Evolutionary conservation across 129 eudicot genomes (phyloP), one percentile per base, ranked within the genome.

Genomic region (Escallonia herrerae): DNA sequence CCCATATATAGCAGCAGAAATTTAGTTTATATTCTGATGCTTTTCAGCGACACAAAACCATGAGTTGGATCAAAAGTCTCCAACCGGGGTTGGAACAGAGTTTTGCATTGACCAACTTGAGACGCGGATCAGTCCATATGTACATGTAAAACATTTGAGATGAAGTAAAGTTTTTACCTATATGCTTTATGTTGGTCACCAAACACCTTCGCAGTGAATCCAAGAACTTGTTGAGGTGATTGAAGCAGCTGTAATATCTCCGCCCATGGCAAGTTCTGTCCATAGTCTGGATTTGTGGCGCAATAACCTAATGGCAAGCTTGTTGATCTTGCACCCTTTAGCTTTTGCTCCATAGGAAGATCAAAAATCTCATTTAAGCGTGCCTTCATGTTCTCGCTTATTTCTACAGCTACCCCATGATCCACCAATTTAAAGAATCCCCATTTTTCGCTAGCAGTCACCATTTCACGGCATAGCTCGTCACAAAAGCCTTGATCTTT

Each of bases 311-410:
- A 67, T 2, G 79, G 68, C 58, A 74, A 15, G 56, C 43, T 60
- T 60, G 61, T 42, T 0, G 73, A 58, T 61, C 64, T 43, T 4
- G 41, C 57, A n/a, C 68, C 73, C 63, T 43, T 74, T 10, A 74
- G 37, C 13, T 74, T 74, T 44, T 67, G 58, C 64, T 74, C 73
- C 73, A 67, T 67, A 2, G 79, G 62, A 67, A 74, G 79, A 67
- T 74, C 58, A 15, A 66, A 74, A 67, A 67, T 33, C 39, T 51
- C 67, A 49, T 67, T 51, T 61, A 67, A 52, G 2, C 46, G 60
- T 3, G 4, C 45, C 7, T 3, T 66, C 7, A 74, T 9, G 42
- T 67, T 62, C 43, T 67, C 40, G 15, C 62, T 61, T 22, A 60
- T 60, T 13, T 66, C 68, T 15, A 40, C 6, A 66, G 22, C 40